Base-by-base conservation (phyloP, 176 grass and related monocot genomes). In the Avena eriantha region DNA sequence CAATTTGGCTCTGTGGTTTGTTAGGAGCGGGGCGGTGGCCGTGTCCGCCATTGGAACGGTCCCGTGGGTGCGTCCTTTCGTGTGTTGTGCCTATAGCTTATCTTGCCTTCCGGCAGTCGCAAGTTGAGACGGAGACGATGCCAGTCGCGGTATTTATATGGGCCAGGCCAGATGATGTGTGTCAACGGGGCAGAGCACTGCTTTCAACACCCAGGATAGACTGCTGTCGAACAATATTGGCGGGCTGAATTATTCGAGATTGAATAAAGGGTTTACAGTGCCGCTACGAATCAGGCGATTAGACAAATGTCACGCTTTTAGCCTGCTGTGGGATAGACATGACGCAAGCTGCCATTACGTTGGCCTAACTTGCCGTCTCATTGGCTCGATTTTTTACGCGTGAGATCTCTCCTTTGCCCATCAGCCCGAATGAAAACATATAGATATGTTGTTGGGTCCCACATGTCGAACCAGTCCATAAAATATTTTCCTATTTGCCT, bases 21-120 rank as follows among this genome's bases (percentile, higher is more conserved):
- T 57, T 2, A 95, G 86, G 61, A 95, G 90, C 3, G 90, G 90
- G 56, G 86, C 59, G 60, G 83, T 14, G 87, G 73, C 88, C 63
- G 64, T 64, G 71, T 85, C 82, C 23, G 61, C 72, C 90, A 91
- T 91, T 77, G 31, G 39, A 17, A 13, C 35, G 24, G 23, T 11
- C 3, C 29, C 17, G 54, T 4, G 10, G 1, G 35, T 1, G 8
- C 0, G 41, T 0, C 3, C 5, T 29, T 80, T 16, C 26, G 19
- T 54, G 41, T n/a, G 70, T 12, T 29, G 6, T 69, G 49, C 36
- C 49, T 36, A 8, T 71, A 54, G 71, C 45, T 71, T 71, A 13
- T 50, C 21, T 79, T 55, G 80, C 53, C 18, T 64, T 43, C 60
- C 45, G n/a, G 16, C 54, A 3, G 29, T 53, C 50, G 53, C 45